phyloP scores from a whole-genome alignment of 257 asterid genomes.

The Anisodus acutangulus region DNA sequence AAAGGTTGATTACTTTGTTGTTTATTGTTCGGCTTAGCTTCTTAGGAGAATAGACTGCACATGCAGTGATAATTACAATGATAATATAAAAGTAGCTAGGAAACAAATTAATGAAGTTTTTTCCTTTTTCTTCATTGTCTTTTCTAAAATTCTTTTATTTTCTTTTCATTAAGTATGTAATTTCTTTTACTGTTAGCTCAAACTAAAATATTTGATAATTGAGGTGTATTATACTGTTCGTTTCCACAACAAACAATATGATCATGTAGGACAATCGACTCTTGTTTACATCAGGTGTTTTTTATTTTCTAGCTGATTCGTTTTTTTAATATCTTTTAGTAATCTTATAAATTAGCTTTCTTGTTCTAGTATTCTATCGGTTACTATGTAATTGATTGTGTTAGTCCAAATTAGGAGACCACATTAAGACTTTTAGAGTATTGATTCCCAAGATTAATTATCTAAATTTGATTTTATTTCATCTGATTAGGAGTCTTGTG shows the following conservation, averaged over 20 bases:
- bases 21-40: constrained; percentile 8
- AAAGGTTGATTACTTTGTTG: neutral
- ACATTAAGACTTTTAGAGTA: neutral
- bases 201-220: neutral
- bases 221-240: neutral
- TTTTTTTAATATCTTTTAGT: neutral
- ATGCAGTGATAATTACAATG: neutral
- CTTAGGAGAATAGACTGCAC: neutral
- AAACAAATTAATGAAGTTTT: neutral
- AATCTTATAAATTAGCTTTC: neutral
- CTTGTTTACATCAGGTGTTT: neutral
- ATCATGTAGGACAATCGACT: neutral
- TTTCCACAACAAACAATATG: neutral
- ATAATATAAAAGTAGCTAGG: neutral
- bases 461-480: constrained; percentile 7
- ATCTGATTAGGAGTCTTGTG: neutral
- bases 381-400: neutral
- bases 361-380: neutral
- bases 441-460: neutral
- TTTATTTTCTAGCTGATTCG: neutral
- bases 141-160: neutral
- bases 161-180: neutral
- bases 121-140: neutral
- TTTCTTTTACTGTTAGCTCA: neutral
- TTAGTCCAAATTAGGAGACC: neutral